Percentiles rank a stretch among this genome's conserved stretches.
Evolutionary conservation across 257 asterid species (phyloP).

Genomic region (Solanum piurae): DNA sequence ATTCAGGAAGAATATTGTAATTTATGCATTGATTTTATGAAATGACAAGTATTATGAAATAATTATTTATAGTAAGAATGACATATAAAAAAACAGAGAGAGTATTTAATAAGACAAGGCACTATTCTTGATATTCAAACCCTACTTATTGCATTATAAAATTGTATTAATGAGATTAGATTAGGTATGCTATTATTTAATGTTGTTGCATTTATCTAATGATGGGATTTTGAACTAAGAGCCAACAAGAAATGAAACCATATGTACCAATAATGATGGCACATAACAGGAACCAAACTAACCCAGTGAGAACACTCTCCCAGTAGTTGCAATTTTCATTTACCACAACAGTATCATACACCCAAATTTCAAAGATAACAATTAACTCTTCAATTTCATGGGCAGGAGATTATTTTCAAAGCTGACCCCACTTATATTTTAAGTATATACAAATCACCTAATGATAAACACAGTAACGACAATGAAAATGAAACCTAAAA

Average conservation of each 20-base stretch:
- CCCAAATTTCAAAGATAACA: background rate
- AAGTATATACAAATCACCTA: too few species aligned
- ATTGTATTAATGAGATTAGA: background rate
- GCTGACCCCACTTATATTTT: background rate
- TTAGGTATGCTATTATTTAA: background rate
- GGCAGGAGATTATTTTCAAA: background rate
- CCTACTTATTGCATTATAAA: too few species aligned
- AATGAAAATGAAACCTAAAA: background rate
- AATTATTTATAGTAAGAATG: too few species aligned
- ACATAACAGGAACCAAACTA: background rate
- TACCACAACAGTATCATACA: background rate
- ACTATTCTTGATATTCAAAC: background rate
- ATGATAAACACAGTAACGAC: background rate
- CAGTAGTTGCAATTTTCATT: background rate
- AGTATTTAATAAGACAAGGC: background rate
- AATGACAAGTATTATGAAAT: too few species aligned
- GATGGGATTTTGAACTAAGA: background rate
- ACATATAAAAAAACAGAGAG: fast-evolving
- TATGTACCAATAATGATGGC: background rate
- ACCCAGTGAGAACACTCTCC: background rate
- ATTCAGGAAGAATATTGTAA: too few species aligned
- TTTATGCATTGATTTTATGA: background rate
- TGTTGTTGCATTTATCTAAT: too few species aligned
- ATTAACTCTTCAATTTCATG: background rate
- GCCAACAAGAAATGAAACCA: background rate